Base-by-base conservation (phyloP, 306 rosid species). In the Arachis stenosperma region DNA sequence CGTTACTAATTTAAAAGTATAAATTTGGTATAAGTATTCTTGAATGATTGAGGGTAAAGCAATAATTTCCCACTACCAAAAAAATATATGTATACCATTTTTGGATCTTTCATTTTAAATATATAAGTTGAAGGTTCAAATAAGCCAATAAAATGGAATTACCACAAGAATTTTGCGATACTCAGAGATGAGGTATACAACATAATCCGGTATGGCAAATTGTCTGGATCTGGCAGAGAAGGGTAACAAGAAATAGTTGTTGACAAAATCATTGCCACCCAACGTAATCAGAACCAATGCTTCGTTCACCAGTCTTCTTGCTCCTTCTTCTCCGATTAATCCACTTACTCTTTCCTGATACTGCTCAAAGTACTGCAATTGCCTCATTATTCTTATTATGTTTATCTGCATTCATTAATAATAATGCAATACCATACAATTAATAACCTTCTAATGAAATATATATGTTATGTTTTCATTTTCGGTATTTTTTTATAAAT, bases 231-330 rank as follows among this genome's bases (percentile, higher is more conserved):
- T 88, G 6, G 96, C 90, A 14, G 98, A 92, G 78, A 74, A 89
- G 3, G 98, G 96, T 12, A 92, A 63, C 54, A 92, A 67, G 78
- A 70, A 92, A 80, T 92, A 90, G 76, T 92, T 92, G 90, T 90
- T 92, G 2, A 90, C 98, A 78, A 92, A 92, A 74, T 92, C 98
- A 64, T 92, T 92, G 14, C 98, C 96, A 3, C 98, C 98, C 8
- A 92, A 83, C 0, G 98, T 86, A 10, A 92, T 88, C 39, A 88
- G 89, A 1, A 82, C 48, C 3, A 92, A 79, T 13, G 92, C 92
- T 36, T 74, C 52, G 36, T 86, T 89, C 5, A 92, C 90, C 40
- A 92, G 84, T 69, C 62, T 14, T 14, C 10, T 7, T 0, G 94
- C 6, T 14, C 75, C 61, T 8, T 82, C 92, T 51, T 57, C 74